Conservation (phyloP, 2,329 filamentous ascomycete genomes). For the Aspergillus bombycis region DNA sequence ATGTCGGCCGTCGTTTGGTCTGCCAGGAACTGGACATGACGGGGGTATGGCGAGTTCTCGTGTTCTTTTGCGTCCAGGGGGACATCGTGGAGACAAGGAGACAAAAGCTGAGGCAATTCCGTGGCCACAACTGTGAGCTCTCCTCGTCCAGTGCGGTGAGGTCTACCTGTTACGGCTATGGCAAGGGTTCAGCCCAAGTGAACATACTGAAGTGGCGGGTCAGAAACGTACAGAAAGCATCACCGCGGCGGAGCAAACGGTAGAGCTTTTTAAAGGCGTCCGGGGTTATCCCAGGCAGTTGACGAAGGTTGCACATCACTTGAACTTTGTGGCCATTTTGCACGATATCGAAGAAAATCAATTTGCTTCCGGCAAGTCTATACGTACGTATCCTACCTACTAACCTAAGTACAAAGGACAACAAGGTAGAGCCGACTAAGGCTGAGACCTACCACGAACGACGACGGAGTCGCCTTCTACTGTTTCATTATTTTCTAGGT, state of each 20-base stretch:
- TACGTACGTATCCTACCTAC: slow-evolving; percentile 75
- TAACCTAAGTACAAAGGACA: slow-evolving; percentile 44
- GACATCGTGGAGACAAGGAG: slow-evolving; percentile 78
- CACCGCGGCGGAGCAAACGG: slow-evolving; percentile 74
- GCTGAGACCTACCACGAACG: slow-evolving; percentile 46
- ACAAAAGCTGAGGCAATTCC: slow-evolving; percentile 70
- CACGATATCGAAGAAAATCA: slow-evolving; percentile 81
- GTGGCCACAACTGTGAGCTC: slow-evolving; percentile 74
- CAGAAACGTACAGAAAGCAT: slow-evolving; percentile 72
- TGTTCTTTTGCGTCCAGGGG: slow-evolving; percentile 71
- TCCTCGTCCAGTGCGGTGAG: slow-evolving; percentile 70
- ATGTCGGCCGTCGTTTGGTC: slow-evolving; percentile 69
- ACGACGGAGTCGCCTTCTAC: slow-evolving; percentile 43
- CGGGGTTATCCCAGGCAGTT: slow-evolving; percentile 38
- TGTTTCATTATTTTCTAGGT: slow-evolving; percentile 43
- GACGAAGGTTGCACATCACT: slow-evolving; percentile 70
- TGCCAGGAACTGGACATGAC: slow-evolving; percentile 85
- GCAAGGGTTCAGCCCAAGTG: slow-evolving; percentile 18
- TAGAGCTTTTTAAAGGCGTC: slow-evolving; percentile 63
- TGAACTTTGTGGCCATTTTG: slow-evolving; percentile 75
- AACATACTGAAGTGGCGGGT: slow-evolving; percentile 13
- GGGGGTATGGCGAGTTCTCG: slow-evolving; percentile 73
- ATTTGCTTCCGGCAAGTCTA: slow-evolving; percentile 72
- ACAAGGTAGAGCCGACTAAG: slow-evolving; percentile 23
- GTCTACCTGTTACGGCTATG: slow-evolving; percentile 69